Percentiles rank a stretch among this genome's conserved stretches.
phyloP scores from a whole-genome alignment of 164 flowering plant species.

The Sextonia rubra region DNA sequence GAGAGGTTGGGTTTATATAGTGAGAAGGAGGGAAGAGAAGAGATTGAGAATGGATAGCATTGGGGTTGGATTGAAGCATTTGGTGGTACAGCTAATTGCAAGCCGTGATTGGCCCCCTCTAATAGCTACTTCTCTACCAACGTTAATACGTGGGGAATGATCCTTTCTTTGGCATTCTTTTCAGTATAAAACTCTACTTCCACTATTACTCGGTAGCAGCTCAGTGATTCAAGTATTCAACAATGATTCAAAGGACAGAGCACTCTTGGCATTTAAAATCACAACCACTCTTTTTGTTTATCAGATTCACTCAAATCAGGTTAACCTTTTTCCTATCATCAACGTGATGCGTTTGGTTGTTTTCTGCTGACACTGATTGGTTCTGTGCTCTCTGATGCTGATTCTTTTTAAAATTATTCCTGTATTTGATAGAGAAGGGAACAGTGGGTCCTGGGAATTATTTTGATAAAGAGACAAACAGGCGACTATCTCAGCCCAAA shows the following conservation, averaged over 20 bases:
- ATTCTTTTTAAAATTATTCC: not conserved
- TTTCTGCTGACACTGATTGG: not conserved
- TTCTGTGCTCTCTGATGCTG: not conserved
- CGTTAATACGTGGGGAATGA: not conserved
- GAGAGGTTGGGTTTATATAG: not conserved
- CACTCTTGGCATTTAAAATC: not conserved
- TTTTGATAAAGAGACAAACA: not conserved
- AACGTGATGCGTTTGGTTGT: not conserved
- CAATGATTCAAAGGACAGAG: not conserved
- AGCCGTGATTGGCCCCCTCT: conserved; percentile 42
- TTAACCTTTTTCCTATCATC: not conserved
- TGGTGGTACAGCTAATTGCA: conserved; percentile 47
- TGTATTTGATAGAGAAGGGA: not conserved
- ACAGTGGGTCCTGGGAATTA: not conserved
- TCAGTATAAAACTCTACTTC: not conserved
- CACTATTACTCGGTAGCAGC: not conserved
- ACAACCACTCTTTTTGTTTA: not conserved
- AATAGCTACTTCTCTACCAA: not conserved
- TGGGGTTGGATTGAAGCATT: conserved; percentile 10
- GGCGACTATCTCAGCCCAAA: not conserved
- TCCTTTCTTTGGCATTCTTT: not conserved
- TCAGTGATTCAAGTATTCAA: not conserved
- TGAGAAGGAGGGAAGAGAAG: not conserved
- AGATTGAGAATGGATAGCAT: conserved; percentile 12
- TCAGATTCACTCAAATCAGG: not conserved